A percentile compares a stretch with the other conserved stretches of the same genome.
Evolutionary conservation across 2,329 filamentous ascomycete species (phyloP).

Genomic region (Camillea tinctor): DNA sequence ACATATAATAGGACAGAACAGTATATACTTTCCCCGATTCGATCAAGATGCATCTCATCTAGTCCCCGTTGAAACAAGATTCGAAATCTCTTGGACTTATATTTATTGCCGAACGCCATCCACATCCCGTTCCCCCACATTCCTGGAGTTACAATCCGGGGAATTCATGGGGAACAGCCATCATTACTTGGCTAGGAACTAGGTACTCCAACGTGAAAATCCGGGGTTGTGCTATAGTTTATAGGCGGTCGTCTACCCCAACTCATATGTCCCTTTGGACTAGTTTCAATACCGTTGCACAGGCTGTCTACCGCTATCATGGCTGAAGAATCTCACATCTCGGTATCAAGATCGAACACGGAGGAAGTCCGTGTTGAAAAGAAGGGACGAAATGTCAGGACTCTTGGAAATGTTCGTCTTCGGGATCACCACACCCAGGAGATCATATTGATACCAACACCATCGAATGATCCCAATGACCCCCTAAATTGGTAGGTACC

Average conservation of each 20-base stretch:
- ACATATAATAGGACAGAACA: not conserved
- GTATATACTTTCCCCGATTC: not conserved
- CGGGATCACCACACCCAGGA: slow-evolving; percentile 41
- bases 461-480: slow-evolving; percentile 37
- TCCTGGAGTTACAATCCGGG: not conserved
- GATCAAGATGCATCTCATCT: not conserved
- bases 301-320: not conserved
- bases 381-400: slow-evolving; percentile 16
- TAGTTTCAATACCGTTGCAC: not conserved
- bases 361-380: slow-evolving; percentile 1
- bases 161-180: not conserved
- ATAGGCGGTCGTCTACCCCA: not conserved
- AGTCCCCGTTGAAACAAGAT: not conserved
- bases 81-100: not conserved
- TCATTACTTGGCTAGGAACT: not conserved
- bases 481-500: slow-evolving; percentile 34
- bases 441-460: slow-evolving; percentile 33
- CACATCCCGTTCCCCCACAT: not conserved
- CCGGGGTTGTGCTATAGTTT: not conserved
- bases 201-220: not conserved
- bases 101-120: not conserved
- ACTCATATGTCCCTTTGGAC: not conserved
- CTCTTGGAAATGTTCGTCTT: slow-evolving; percentile 43
- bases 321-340: not conserved
- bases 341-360: not conserved